Base-by-base conservation (phyloP, 164 flowering plant species). In the Tetracentron sinense region DNA sequence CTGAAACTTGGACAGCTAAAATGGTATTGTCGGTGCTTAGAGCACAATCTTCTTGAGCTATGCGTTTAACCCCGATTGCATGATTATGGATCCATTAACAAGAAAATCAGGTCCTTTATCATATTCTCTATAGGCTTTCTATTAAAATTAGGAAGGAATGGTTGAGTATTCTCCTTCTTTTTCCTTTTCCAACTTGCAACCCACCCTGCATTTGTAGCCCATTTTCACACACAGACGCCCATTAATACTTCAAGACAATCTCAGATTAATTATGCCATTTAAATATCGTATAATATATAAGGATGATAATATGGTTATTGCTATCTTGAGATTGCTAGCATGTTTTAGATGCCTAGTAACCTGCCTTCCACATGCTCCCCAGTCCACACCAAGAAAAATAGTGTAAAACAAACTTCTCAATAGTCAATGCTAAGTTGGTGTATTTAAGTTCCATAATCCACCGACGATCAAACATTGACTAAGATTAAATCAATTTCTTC, bases 361-460 rank as follows among this genome's bases (percentile, higher is more conserved):
- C 67, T 33, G 60, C 60, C 48, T 25, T 55, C 50, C 69, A 66
- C 70, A 71, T 66, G 70, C 70, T n/a, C n/a, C n/a, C n/a, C n/a
- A n/a, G n/a, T 38, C 42, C 55, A 56, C 70, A 56, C 61, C 26
- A 54, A 48, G 11, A 2, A 30, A 46, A 15, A 22, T 0, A 35
- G 7, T n/a, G n/a, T n/a, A n/a, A n/a, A n/a, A n/a, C n/a, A n/a
- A n/a, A n/a, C n/a, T n/a, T n/a, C n/a, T n/a, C n/a, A n/a, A n/a
- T n/a, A n/a, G n/a, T n/a, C n/a, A n/a, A n/a, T n/a, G n/a, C n/a
- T n/a, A n/a, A n/a, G n/a, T n/a, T n/a, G n/a, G n/a, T n/a, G n/a
- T n/a, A n/a, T n/a, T n/a, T n/a, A n/a, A n/a, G n/a, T n/a, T n/a
- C n/a, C n/a, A n/a, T n/a, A n/a, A n/a, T n/a, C n/a, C n/a, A n/a